phyloP scores from a whole-genome alignment of 2,329 filamentous ascomycete genomes.

The Coleophoma crateriformis region DNA sequence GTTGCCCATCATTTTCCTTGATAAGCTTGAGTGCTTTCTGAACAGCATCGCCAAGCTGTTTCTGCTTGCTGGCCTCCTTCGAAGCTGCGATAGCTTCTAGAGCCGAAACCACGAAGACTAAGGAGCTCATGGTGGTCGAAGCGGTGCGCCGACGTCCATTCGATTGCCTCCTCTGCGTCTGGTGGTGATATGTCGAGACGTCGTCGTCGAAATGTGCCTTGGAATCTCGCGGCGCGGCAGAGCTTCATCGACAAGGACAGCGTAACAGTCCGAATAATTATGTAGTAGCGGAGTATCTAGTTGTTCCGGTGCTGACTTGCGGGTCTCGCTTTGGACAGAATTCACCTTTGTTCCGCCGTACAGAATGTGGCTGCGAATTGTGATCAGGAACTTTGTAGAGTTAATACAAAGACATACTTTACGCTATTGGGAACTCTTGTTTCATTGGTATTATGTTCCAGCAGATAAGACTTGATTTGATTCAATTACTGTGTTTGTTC shows the following conservation, averaged over 20 bases:
- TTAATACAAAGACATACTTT: too few species aligned
- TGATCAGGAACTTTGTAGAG: too few species aligned
- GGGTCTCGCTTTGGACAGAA: too few species aligned
- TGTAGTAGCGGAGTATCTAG: too few species aligned
- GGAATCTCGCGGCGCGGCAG: neutral
- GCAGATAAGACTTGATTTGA: too few species aligned
- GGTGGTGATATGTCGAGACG: conserved; percentile 35
- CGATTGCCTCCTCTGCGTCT: conserved; percentile 5
- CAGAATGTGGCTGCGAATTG: too few species aligned
- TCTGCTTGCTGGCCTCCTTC: conserved; percentile 84
- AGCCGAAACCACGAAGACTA: conserved; percentile 92
- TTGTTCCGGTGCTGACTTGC: too few species aligned
- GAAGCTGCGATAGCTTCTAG: conserved; percentile 87
- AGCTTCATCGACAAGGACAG: neutral
- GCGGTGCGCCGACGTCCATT: conserved; percentile 20
- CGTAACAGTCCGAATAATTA: neutral
- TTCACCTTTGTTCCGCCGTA: too few species aligned
- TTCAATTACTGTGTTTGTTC: too few species aligned
- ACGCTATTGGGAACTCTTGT: too few species aligned
- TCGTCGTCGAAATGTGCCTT: too few species aligned
- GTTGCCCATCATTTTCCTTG: conserved; percentile 73
- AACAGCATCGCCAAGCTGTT: conserved; percentile 75
- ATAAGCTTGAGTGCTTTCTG: conserved; percentile 80
- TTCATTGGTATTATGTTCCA: too few species aligned
- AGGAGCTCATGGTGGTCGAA: conserved; percentile 71